Conservation (phyloP, 768 basidiomycete species). For the Macrolepiota albuminosa region DNA sequence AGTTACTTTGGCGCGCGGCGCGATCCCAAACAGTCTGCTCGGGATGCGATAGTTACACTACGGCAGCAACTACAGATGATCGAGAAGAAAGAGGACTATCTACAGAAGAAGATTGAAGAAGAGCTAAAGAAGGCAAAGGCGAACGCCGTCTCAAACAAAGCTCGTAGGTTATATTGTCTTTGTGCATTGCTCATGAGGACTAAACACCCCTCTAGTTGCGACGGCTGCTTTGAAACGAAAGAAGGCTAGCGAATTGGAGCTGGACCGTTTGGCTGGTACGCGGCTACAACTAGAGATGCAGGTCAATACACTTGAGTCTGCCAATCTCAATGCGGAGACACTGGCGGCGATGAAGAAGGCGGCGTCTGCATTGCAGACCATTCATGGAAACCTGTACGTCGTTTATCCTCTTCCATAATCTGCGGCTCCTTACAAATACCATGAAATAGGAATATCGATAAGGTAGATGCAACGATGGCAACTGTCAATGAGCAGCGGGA, state of each 20-base stretch:
- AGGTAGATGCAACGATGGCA: slow-evolving; percentile 88
- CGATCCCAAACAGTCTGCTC: slow-evolving; percentile 79
- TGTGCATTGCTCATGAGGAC: neutral
- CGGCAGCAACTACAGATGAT: slow-evolving; percentile 94
- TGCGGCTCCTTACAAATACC: neutral
- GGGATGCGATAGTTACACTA: slow-evolving; percentile 90
- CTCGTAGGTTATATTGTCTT: slow-evolving; percentile 54
- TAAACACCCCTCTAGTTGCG: slow-evolving; percentile 52
- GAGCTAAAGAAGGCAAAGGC: slow-evolving; percentile 87
- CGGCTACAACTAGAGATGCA: slow-evolving; percentile 93
- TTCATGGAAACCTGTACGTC: slow-evolving; percentile 86
- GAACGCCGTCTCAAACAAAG: slow-evolving; percentile 91
- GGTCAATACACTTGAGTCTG: slow-evolving; percentile 94
- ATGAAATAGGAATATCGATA: slow-evolving; percentile 64
- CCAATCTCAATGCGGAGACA: slow-evolving; percentile 96
- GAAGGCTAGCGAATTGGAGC: slow-evolving; percentile 82
- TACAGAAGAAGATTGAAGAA: slow-evolving; percentile 96
- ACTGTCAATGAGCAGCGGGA: slow-evolving; percentile 87
- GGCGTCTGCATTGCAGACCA: slow-evolving; percentile 80
- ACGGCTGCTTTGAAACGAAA: slow-evolving; percentile 89
- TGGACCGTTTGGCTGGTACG: slow-evolving; percentile 81
- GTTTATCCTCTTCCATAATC: neutral
- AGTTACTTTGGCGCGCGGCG: slow-evolving; percentile 84
- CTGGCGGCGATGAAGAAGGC: slow-evolving; percentile 98
- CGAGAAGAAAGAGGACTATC: slow-evolving; percentile 98